Base-by-base conservation (phyloP, 225 moss, liverwort and hornwort species). In the Physcomitrellopsis africana region DNA sequence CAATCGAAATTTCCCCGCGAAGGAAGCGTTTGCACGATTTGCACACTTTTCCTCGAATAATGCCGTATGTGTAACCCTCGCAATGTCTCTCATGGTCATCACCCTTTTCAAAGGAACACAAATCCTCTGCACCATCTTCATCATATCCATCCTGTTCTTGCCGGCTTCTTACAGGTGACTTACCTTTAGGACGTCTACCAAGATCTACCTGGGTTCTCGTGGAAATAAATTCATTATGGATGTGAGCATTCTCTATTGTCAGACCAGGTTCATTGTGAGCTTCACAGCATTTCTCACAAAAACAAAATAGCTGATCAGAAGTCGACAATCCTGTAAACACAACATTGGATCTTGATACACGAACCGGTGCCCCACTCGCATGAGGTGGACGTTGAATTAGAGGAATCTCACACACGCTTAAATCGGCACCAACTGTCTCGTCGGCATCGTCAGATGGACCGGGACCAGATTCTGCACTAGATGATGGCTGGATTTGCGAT, bases 51-150 rank as follows among this genome's bases (percentile, higher is more conserved):
- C 70, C 79, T 66, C 32, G 73, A 76, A 82, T 55, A 17, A 65
- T 70, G 65, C 79, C 76, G 0, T 45, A 62, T 32, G 79, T 77
- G 19, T 73, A 73, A 6, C 82, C 82, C 11, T 76, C 66, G 73
- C 82, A 82, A 56, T 57, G 70, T 49, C 65, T 76, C 18, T 66
- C 76, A 73, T 48, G 49, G 9, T 46, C 48, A 42, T 54, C 65
- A 51, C 53, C 65, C 19, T 61, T 53, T 1, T 54, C 76, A 52
- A 42, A 29, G 15, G 7, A 18, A 58, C 56, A 23, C 51, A 62
- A 2, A 60, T 61, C n/a, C 16, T 37, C 56, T 64, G 46, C 7
- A 14, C 54, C 63, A 23, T 55, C 37, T 17, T 29, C 47, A 49
- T 57, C 56, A 29, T 43, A 60, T 51, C 51, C 59, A 75, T 58